phyloP scores from a whole-genome alignment of 2,329 filamentous ascomycete genomes.

The Pseudogymnoascus sp. region DNA sequence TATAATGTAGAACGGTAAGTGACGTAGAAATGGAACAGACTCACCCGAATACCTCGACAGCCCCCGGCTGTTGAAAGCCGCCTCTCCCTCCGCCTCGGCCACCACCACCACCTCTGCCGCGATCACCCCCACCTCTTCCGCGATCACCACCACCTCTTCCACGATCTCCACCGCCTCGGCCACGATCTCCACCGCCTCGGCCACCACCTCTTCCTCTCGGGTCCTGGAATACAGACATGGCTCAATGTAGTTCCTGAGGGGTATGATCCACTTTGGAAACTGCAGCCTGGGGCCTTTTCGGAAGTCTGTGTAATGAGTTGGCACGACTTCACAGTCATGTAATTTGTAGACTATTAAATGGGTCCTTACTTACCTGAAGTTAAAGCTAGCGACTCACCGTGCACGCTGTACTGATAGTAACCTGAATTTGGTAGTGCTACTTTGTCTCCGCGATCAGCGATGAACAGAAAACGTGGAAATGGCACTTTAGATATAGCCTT shows the following conservation, averaged over 20 bases:
- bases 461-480: neutral
- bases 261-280: neutral
- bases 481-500: neutral
- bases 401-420: neutral
- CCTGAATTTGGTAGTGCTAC: neutral
- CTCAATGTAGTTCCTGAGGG: neutral
- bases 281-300: neutral
- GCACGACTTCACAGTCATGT: neutral
- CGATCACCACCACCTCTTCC: conserved; percentile 7
- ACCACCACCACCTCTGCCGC: conserved; percentile 6
- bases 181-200: conserved; percentile 5
- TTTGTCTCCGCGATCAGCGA: neutral
- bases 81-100: conserved; percentile 5
- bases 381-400: neutral
- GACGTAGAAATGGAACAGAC: conserved; percentile 3
- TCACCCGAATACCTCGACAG: conserved; percentile 9
- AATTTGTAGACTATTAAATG: neutral
- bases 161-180: neutral
- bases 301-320: neutral
- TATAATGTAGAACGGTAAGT: neutral
- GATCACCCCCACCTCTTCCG: conserved; percentile 1
- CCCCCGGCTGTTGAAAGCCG: neutral
- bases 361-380: neutral
- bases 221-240: neutral
- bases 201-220: conserved; percentile 5